phyloP scores from a whole-genome alignment of 345 rosid genomes.

The Salix viminalis region DNA sequence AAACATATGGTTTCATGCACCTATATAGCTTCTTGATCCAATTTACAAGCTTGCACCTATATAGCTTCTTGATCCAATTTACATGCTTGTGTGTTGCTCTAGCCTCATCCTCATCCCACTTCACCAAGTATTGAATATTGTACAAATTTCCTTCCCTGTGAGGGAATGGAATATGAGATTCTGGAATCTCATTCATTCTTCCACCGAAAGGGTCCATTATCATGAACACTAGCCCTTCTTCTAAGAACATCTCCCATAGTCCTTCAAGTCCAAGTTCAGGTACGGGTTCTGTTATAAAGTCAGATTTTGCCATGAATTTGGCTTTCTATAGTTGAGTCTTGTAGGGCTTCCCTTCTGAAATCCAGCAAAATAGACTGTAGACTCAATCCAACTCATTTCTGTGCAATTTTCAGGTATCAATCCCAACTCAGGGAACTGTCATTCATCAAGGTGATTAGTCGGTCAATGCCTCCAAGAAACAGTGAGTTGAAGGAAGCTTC shows the following conservation, averaged over 20 bases:
- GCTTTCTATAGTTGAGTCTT: constrained; percentile 19
- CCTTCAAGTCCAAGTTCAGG: constrained; percentile 11
- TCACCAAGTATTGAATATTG: constrained; percentile 24
- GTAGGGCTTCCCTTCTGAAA: constrained; percentile 11
- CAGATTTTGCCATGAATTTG: constrained; percentile 22
- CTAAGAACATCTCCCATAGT: constrained; percentile 3
- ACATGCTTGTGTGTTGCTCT: constrained; percentile 7
- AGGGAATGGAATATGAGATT: constrained; percentile 19
- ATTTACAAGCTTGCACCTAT: neutral
- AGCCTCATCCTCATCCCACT: constrained; percentile 13
- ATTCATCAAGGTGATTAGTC: constrained; percentile 2
- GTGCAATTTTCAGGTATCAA: constrained; percentile 6
- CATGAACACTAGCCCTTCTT: constrained; percentile 8
- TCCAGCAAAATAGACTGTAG: constrained; percentile 14
- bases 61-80: constrained; percentile 12
- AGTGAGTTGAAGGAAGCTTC: constrained; percentile 9
- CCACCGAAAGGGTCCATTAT: constrained; percentile 27
- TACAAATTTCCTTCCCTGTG: constrained; percentile 20
- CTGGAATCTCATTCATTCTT: constrained; percentile 12
- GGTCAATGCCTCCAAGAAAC: constrained; percentile 10
- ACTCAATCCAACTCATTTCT: constrained; percentile 27
- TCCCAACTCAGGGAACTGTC: constrained; percentile 15
- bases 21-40: constrained; percentile 16
- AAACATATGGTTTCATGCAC: constrained; percentile 17
- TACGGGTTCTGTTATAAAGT: constrained; percentile 13